Base-by-base conservation (phyloP, 306 rosid genomes). In the Datisca glomerata region DNA sequence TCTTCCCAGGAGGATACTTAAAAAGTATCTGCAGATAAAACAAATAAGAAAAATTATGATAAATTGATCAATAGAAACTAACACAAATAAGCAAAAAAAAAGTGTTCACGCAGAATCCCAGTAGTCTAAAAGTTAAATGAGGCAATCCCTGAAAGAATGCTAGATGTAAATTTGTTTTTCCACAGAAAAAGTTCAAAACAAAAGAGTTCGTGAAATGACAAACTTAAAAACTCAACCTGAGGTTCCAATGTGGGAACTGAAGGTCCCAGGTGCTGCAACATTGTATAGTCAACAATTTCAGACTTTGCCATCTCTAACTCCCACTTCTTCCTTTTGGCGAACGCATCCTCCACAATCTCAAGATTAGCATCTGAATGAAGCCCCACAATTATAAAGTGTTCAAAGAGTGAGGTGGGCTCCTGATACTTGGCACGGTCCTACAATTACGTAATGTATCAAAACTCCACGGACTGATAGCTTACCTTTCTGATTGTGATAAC, bases 311-410 rank as follows among this genome's bases (percentile, higher is more conserved):
- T 66, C 43, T 73, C 78, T 21, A 43, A 67, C 70, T 82, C 70
- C 94, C 82, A 65, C 61, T 63, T 71, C 70, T 80, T 89, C 64
- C 75, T 83, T 59, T 47, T 72, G 43, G 72, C 80, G 72, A 79
- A 87, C 47, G 83, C 69, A 12, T 44, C 59, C 63, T 76, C 94
- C 74, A 74, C 85, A 11, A 3, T 42, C 40, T 72, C 82, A 65
- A 87, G 79, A 51, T 79, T 79, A 49, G 93, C 25, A 62, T 82
- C 87, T 13, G 94, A 89, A 67, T 65, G 93, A 70, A 87, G 85
- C 75, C 97, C 97, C 65, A 48, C 83, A 56, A 89, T 72, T 67
- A 89, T 70, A 51, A 89, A 77, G 71, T 80, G 93, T 69, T 89
- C 97, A 67, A 80, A 89, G 58, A 89, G 83, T 56, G 85, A 77